Evolutionary conservation across 2,329 filamentous ascomycete genomes (phyloP).

Genomic region (Aspergillus melleus): DNA sequence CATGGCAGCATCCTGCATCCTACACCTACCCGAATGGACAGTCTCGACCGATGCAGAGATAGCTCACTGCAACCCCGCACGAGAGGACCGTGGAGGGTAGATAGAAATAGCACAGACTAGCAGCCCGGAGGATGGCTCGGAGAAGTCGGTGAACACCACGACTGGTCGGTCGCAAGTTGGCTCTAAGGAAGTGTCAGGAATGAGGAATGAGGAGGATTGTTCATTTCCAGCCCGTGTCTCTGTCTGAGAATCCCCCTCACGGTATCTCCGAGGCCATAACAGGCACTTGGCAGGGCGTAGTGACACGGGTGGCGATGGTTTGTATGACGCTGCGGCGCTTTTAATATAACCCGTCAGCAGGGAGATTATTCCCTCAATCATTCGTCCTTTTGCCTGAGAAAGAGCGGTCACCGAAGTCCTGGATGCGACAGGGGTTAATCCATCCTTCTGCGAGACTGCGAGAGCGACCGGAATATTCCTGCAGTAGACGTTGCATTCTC

Average conservation of each 20-base stretch:
- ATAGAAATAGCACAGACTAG: neutral
- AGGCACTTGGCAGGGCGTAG: too few relatives aligned
- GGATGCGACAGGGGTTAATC: neutral
- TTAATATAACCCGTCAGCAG: neutral
- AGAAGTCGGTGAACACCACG: neutral
- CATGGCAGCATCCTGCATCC: neutral
- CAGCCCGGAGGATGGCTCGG: neutral
- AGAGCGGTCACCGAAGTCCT: neutral
- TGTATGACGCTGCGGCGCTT: neutral
- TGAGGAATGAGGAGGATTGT: too few relatives aligned
- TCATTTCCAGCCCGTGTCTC: neutral
- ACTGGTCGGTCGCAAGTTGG: neutral
- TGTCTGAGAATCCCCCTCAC: neutral
- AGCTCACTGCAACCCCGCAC: constrained; percentile 1
- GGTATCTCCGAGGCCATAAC: neutral
- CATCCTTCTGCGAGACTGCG: neutral
- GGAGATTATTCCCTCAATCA: too few relatives aligned
- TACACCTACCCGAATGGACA: neutral
- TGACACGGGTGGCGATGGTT: too few relatives aligned
- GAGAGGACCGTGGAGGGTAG: neutral
- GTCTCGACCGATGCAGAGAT: neutral
- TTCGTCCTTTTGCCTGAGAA: neutral
- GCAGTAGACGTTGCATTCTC: neutral
- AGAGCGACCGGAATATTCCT: too few relatives aligned
- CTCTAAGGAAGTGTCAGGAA: too few relatives aligned